Conservation (phyloP, 169 alveolate genomes). For the Perkinsus chesapeaki region DNA sequence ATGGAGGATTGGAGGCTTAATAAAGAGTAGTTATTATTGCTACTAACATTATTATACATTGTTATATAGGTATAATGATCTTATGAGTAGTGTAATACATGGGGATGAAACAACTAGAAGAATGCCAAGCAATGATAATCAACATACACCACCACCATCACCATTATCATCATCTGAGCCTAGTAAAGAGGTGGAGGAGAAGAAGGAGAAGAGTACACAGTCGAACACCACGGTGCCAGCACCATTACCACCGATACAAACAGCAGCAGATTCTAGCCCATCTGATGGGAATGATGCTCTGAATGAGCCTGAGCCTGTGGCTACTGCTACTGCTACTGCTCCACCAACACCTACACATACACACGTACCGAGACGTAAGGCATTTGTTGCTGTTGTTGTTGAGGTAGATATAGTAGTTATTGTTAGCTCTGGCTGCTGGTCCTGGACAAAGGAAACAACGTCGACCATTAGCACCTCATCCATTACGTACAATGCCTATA, state of each 20-base stretch:
- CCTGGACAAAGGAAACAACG: not conserved
- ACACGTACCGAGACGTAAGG: not conserved
- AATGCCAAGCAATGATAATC: no score
- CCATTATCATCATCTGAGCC: no score
- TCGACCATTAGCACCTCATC: not conserved
- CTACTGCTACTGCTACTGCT: not conserved
- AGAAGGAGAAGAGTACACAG: no score
- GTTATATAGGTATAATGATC: not conserved
- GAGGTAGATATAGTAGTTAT: not conserved
- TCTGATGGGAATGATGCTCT: no score
- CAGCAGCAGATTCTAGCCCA: not conserved
- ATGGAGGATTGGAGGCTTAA: not conserved
- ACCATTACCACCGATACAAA: not conserved
- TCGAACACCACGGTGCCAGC: no score
- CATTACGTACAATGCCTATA: not conserved
- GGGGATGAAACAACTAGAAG: no score
- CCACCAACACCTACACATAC: not conserved
- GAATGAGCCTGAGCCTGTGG: no score
- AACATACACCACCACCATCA: no score
- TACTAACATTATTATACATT: no score
- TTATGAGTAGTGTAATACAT: not conserved
- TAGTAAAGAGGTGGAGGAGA: not conserved
- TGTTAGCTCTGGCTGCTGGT: not conserved
- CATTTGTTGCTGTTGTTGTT: not conserved
- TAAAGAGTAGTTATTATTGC: not conserved